Base-by-base conservation (phyloP, 2,329 filamentous ascomycete species). In the Cladosporium velox region DNA sequence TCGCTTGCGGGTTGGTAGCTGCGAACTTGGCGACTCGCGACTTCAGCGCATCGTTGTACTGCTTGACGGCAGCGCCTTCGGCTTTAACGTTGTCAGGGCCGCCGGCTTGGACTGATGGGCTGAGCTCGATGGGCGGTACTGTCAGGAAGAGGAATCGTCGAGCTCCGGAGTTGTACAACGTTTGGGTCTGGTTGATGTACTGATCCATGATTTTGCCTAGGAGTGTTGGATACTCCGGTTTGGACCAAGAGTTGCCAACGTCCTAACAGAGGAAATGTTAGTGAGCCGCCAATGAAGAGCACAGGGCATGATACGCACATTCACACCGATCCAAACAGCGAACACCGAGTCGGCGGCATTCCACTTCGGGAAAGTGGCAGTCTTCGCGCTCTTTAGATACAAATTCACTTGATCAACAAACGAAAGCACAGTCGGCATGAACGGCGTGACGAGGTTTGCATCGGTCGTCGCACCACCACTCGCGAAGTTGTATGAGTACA, bases 401-500 rank as follows among this genome's bases (percentile, higher is more conserved):
- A 83, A 69, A 32, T 79, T 72, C 15, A 86, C 79, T 74, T 89
- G 82, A 71, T 87, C 76, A 38, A 83, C 80, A 4, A 87, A 72
- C 47, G 81, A 83, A 24, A 84, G 75, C 11, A 87, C 83, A 0
- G 79, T 82, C 2, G 80, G 76, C 0, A 74, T 65, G 66, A 84
- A 86, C 0, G 85, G 86, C 2, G 78, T 72, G 2, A 90, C 80
- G 4, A 88, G 79, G 2, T 72, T 76, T 11, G 81, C 70, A 67
- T 81, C 78, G 3, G 81, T 76, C 12, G 79, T 81, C 7, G 80
- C 79, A 51, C 79, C 79, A 18, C 80, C 83, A 65, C 81, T 83
- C 7, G 84, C 83, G 11, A 86, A 70, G 69, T 86, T 84, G 73
- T 85, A 84, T 1, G 83, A 84, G 54, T 82, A 75, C 15, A 86